Evolutionary conservation across 306 rosid species (phyloP).

Genomic region (Medicago truncatula): DNA sequence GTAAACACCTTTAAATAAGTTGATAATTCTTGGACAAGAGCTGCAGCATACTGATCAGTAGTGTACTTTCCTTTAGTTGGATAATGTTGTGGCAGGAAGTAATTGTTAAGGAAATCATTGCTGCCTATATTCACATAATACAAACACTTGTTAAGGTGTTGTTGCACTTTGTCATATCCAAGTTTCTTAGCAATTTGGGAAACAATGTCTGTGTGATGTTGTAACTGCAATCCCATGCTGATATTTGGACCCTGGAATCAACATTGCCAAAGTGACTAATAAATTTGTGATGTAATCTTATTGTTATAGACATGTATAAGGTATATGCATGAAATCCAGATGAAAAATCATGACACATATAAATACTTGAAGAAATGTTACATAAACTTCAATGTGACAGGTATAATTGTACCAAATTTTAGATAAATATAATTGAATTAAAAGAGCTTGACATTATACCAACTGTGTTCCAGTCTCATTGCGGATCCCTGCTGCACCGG

Average conservation of each 20-base stretch:
- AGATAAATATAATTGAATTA: not conserved
- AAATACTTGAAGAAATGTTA: not conserved
- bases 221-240: conserved; percentile 47
- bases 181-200: conserved; percentile 34
- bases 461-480: conserved; percentile 47
- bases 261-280: not conserved
- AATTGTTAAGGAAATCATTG: conserved; percentile 77
- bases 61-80: conserved; percentile 1
- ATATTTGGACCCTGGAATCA: conserved; percentile 56
- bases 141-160: conserved; percentile 58
- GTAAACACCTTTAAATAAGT: not conserved
- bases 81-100: conserved; percentile 51
- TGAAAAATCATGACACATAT: not conserved
- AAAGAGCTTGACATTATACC: conserved; percentile 19
- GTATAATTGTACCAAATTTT: too few relatives aligned
- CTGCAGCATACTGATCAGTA: conserved; percentile 38
- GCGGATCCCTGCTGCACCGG: conserved; percentile 69
- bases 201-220: conserved; percentile 47
- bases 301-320: too few relatives aligned
- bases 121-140: conserved; percentile 61
- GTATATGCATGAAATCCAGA: too few relatives aligned
- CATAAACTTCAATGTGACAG: not conserved
- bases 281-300: not conserved
- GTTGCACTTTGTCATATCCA: conserved; percentile 9
- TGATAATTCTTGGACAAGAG: conserved; percentile 44